Conservation (phyloP, 192 early-diverging fungal species). For the Dissophora globulifera region DNA sequence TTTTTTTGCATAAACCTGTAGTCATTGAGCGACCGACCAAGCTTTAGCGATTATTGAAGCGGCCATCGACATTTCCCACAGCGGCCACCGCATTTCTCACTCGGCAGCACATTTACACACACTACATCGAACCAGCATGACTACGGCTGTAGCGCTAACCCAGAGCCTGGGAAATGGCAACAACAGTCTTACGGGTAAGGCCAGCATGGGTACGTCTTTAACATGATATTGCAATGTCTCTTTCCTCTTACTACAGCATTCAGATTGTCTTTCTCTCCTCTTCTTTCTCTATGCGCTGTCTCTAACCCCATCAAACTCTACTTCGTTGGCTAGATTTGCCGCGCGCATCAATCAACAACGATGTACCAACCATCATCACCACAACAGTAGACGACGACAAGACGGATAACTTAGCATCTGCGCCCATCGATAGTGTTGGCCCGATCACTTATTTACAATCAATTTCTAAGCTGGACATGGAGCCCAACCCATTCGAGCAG, state of each 20-base stretch:
- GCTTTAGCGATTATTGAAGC: no score
- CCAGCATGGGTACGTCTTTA: slow-evolving; percentile 29
- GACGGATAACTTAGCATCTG: not conserved
- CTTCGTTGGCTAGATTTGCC: slow-evolving; percentile 32
- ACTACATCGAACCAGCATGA: slow-evolving; percentile 7
- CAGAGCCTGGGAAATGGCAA: slow-evolving; percentile 26
- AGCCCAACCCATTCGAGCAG: slow-evolving; percentile 91
- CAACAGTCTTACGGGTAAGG: slow-evolving; percentile 23
- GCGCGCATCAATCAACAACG: slow-evolving; percentile 1
- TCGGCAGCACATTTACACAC: not conserved
- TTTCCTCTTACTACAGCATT: no score
- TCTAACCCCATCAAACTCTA: slow-evolving; percentile 4
- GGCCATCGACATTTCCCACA: no score
- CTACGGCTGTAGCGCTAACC: slow-evolving; percentile 35
- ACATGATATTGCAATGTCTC: no score
- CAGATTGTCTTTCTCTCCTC: no score
- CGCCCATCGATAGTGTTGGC: slow-evolving; percentile 10
- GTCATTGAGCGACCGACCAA: no score
- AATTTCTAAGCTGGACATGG: slow-evolving; percentile 76
- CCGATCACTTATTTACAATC: slow-evolving; percentile 21
- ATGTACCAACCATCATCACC: slow-evolving; percentile 19
- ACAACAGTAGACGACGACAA: slow-evolving; percentile 28
- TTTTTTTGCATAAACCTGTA: no score
- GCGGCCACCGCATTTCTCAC: no score
- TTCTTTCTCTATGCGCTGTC: not conserved